phyloP scores from a whole-genome alignment of 805 yeast species.

The Wickerhamomyces pijperi region DNA sequence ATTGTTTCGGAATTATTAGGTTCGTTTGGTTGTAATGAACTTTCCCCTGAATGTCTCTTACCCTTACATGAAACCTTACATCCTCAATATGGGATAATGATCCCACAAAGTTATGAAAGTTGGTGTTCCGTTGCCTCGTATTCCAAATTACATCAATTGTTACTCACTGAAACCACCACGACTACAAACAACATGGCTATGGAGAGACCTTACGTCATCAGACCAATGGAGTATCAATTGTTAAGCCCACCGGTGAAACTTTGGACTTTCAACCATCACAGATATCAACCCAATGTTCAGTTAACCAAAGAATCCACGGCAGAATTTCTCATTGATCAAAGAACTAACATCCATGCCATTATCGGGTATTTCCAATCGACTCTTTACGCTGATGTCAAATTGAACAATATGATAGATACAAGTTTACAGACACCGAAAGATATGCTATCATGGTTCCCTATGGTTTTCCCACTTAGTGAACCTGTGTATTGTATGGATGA shows the following conservation, averaged over 20 bases:
- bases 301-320: conserved; percentile 3
- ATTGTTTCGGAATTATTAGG: conserved; percentile 79
- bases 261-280: conserved; percentile 53
- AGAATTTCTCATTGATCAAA: conserved; percentile 25
- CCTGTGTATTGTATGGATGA: conserved; percentile 44
- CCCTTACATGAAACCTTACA: conserved; percentile 30
- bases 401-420: conserved; percentile 38
- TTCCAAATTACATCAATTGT: conserved; percentile 35
- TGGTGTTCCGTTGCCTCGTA: conserved; percentile 58
- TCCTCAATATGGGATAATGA: conserved; percentile 36
- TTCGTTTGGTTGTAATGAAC: conserved; percentile 87
- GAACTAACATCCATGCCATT: conserved; percentile 55
- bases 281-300: conserved; percentile 33
- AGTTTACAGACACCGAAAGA: conserved; percentile 26
- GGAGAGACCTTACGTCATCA: conserved; percentile 37
- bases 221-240: conserved; percentile 28
- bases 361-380: conserved; percentile 66
- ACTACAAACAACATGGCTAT: too few relatives aligned
- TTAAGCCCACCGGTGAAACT: conserved; percentile 36
- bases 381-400: conserved; percentile 44
- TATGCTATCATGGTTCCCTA: conserved; percentile 59
- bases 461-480: conserved; percentile 46
- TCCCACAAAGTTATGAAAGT: conserved; percentile 50
- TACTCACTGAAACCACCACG: conserved; percentile 22
- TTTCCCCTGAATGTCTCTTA: conserved; percentile 71